Evolutionary conservation across 2,329 filamentous ascomycete species (phyloP).

Genomic region (Elsinoe australis): DNA sequence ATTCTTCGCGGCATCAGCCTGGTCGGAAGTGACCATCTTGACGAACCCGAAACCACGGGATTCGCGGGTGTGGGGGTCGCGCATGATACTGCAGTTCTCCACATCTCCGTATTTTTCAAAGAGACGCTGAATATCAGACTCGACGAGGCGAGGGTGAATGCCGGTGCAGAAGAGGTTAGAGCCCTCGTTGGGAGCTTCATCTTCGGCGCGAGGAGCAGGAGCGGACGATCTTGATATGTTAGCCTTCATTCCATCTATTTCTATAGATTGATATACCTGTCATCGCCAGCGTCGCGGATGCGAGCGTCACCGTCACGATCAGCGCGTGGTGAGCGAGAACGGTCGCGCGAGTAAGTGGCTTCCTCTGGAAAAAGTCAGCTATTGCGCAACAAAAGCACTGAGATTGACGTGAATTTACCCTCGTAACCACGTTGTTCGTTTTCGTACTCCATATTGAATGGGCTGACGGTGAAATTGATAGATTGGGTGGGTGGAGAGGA

Average conservation of each 20-base stretch:
- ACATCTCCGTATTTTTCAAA: constrained; percentile 99
- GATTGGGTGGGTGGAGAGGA: constrained; percentile 16
- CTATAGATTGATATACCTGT: constrained; percentile 23
- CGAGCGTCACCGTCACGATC: constrained; percentile 49
- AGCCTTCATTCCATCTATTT: not conserved
- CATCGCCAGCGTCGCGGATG: constrained; percentile 51
- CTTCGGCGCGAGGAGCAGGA: constrained; percentile 46
- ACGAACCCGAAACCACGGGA: constrained; percentile 98
- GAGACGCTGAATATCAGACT: constrained; percentile 84
- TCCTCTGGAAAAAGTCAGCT: constrained; percentile 40
- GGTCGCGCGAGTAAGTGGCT: constrained; percentile 56
- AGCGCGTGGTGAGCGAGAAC: constrained; percentile 56
- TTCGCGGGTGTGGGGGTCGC: constrained; percentile 95
- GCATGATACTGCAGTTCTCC: constrained; percentile 99
- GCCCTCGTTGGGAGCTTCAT: constrained; percentile 81
- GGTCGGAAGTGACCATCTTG: constrained; percentile 93
- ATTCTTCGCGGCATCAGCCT: constrained; percentile 94
- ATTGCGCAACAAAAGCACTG: constrained; percentile 12
- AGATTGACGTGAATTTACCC: constrained; percentile 41
- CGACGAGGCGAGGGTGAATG: constrained; percentile 85
- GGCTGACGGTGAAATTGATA: constrained; percentile 16
- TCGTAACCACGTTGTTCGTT: constrained; percentile 59
- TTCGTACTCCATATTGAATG: constrained; percentile 54
- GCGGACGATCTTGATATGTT: constrained; percentile 39
- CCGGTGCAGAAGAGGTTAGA: constrained; percentile 99